A percentile compares a stretch with the other conserved stretches of the same genome.
These are phyloP conservation scores for Inosperma sp. DNA, from an alignment of 768 basidiomycete genomes.

Conservation along the genomic window DNA sequence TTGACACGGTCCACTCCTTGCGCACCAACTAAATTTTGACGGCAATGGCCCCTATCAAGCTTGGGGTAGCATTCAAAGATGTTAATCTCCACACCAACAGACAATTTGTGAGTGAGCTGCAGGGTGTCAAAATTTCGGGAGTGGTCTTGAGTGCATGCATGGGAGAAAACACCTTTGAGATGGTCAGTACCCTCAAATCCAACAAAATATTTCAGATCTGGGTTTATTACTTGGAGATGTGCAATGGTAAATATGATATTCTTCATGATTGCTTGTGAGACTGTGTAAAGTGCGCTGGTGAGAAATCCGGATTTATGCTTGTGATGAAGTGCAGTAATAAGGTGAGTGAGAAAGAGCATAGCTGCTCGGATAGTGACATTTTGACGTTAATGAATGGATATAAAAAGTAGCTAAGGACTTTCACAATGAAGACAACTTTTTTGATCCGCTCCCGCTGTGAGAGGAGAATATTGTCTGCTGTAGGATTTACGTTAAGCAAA, in stretches of 20 bases:
- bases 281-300: conserved; percentile 22
- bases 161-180: conserved; percentile 26
- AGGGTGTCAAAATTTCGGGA: conserved; percentile 16
- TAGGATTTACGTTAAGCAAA: not conserved
- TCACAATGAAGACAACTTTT: conserved; percentile 11
- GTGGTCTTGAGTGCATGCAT: conserved; percentile 17
- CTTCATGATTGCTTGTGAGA: conserved; percentile 34
- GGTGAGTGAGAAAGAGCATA: conserved; percentile 26
- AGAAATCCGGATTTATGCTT: conserved; percentile 19
- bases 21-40: conserved; percentile 6
- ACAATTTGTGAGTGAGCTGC: conserved; percentile 17
- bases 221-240: conserved; percentile 24
- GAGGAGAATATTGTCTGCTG: not conserved
- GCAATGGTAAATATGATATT: conserved; percentile 30
- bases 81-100: conserved; percentile 17
- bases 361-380: conserved; percentile 25
- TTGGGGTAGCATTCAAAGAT: conserved; percentile 16
- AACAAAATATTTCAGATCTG: conserved; percentile 23
- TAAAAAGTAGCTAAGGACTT: conserved; percentile 18
- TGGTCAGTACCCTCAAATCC: conserved; percentile 33
- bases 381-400: conserved; percentile 23
- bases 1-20: conserved; percentile 21
- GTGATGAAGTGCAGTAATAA: conserved; percentile 14
- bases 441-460: conserved; percentile 3
- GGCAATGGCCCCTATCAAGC: conserved; percentile 11